phyloP scores from a whole-genome alignment of 345 rosid genomes.

The Citrus sinensis region DVS_A1.0 CM039163.1:51100001-51100500 shows the following conservation, averaged over 20 bases:
- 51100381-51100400: constrained; percentile 2
- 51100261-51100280: constrained; percentile 53
- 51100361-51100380: background rate
- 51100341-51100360: background rate
- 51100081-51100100: constrained; percentile 84
- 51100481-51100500: constrained; percentile 1
- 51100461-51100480: background rate
- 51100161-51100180: constrained; percentile 98
- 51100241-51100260: constrained; percentile 88
- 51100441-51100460: background rate
- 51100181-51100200: constrained; percentile 81
- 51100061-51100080: constrained; percentile 98
- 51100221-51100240: constrained; percentile 94
- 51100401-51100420: background rate
- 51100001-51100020: constrained; percentile 96
- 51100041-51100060: constrained; percentile 98
- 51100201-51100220: constrained; percentile 81
- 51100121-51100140: constrained; percentile 82
- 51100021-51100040: constrained; percentile 88
- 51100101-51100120: constrained; percentile 90
- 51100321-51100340: background rate
- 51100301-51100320: background rate
- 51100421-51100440: background rate
- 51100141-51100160: constrained; percentile 99
- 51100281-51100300: constrained; percentile 16